These are phyloP conservation scores for Citrus reticulata DNA, from an alignment of 345 rosid species.

Conservation along the genomic window DNA sequence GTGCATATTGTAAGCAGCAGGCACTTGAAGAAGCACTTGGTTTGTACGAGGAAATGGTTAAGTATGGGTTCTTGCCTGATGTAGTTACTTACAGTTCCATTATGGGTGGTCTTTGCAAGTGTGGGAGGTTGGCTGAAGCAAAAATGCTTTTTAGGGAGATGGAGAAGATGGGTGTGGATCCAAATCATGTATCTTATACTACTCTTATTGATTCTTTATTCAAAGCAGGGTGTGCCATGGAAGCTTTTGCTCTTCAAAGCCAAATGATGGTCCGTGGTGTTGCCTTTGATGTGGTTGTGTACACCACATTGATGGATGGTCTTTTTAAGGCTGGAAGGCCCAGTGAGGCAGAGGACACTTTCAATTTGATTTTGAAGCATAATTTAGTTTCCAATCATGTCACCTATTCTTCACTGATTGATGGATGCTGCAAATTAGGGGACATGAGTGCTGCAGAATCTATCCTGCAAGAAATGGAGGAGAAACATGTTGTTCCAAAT, in stretches of 20 bases:
- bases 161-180: slow-evolving; percentile 61
- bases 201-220: slow-evolving; percentile 64
- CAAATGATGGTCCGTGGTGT: slow-evolving; percentile 78
- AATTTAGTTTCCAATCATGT: slow-evolving; percentile 47
- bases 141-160: slow-evolving; percentile 57
- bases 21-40: slow-evolving; percentile 58
- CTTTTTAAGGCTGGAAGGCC: slow-evolving; percentile 64
- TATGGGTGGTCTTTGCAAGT: slow-evolving; percentile 66
- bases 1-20: slow-evolving; percentile 52
- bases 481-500: slow-evolving; percentile 45
- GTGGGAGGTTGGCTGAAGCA: slow-evolving; percentile 56
- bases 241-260: slow-evolving; percentile 63
- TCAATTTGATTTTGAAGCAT: slow-evolving; percentile 39
- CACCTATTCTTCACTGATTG: slow-evolving; percentile 69
- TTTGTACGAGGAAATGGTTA: slow-evolving; percentile 57
- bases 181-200: slow-evolving; percentile 67
- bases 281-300: slow-evolving; percentile 67
- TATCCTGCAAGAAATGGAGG: slow-evolving; percentile 57
- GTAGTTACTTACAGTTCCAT: slow-evolving; percentile 76
- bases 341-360: slow-evolving; percentile 56
- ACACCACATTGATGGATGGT: slow-evolving; percentile 74
- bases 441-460: slow-evolving; percentile 52
- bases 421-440: slow-evolving; percentile 70
- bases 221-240: slow-evolving; percentile 46
- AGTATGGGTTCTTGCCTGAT: slow-evolving; percentile 59